Evolutionary conservation across 140 eudicot species (phyloP).

Genomic region (Flaveria floridana): DNA sequence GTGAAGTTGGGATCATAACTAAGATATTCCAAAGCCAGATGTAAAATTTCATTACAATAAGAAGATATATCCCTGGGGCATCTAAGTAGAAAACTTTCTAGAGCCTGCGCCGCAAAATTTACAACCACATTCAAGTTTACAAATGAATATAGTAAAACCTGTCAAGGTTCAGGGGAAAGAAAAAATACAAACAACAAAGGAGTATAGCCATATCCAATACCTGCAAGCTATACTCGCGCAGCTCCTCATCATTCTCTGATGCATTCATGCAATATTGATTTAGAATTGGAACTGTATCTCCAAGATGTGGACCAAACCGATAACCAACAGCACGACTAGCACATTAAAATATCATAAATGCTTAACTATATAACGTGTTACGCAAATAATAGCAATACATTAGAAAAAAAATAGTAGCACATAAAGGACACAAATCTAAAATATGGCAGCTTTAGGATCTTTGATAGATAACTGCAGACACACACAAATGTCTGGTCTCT

Average conservation of each 20-base stretch:
- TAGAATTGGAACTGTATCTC: constrained; percentile 89
- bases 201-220: constrained; percentile 36
- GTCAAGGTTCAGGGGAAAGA: background rate
- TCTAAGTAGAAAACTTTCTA: constrained; percentile 92
- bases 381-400: background rate
- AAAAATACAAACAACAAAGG: background rate
- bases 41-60: constrained; percentile 77
- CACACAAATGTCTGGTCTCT: background rate
- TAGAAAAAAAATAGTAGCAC: background rate
- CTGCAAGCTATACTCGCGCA: constrained; percentile 99
- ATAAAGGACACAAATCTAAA: background rate
- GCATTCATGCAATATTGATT: constrained; percentile 83
- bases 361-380: background rate
- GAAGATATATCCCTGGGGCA: constrained; percentile 90
- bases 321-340: constrained; percentile 95
- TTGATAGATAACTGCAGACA: background rate
- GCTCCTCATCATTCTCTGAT: constrained; percentile 98
- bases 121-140: constrained; percentile 11
- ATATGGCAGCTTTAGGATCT: constrained; percentile 1
- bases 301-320: constrained; percentile 97
- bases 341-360: constrained; percentile 14
- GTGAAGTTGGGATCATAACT: constrained; percentile 98
- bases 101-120: constrained; percentile 56
- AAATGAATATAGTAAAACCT: background rate
- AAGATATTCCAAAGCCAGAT: constrained; percentile 80